Evolutionary conservation across 805 yeast species (phyloP), one percentile per base, ranked within the genome.

Genomic region (Cyberlindnera euphorbiae): DNA sequence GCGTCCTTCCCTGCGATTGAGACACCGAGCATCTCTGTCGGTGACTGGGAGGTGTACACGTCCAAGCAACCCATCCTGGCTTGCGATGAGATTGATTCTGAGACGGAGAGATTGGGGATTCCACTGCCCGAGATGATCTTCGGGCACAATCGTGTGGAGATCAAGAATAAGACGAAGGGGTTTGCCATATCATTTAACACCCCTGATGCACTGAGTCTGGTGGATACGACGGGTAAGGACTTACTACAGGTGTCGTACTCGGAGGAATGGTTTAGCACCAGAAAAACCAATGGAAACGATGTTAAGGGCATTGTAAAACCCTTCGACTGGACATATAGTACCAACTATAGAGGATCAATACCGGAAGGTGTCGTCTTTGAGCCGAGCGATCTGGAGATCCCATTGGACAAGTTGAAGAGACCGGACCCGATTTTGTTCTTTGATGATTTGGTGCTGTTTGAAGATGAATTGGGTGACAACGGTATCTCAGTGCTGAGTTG

Each of bases 81-180:
- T 46, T 69, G 88, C 2, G 66, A 59, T 2, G 96, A 88, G 53
- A 72, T 90, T 38, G 96, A 87, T 39, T 60, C 60, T 3, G 83
- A 77, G 42, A 57, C 50, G 11, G 73, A 72, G 5, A 55, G 78
- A 35, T 69, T 82, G 35, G 78, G 78, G 12, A 75, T 90, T 43
- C 95, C 97, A 0, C 62, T 90, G 28, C 99, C 99, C 1, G 99
- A 93, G 58, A 93, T 93, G 97, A 88, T 93, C 6, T 93, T 93
- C 62, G 97, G 97, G 8, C 77, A 84, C 47, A 89, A 84, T 54
- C 60, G 62, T 38, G 77, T 88, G 9, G 71, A 67, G 33, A 55
- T 88, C 9, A 65, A 61, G 33, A 69, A 73, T 41, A 45, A 48
- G 4, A 37, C 45, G 9, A 50, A 64, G 32, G 62, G 60, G 24